Evolutionary conservation across 1,139 yeast species (phyloP), one percentile per base, ranked within the genome.

Genomic region (Geotrichum europaeum): DNA sequence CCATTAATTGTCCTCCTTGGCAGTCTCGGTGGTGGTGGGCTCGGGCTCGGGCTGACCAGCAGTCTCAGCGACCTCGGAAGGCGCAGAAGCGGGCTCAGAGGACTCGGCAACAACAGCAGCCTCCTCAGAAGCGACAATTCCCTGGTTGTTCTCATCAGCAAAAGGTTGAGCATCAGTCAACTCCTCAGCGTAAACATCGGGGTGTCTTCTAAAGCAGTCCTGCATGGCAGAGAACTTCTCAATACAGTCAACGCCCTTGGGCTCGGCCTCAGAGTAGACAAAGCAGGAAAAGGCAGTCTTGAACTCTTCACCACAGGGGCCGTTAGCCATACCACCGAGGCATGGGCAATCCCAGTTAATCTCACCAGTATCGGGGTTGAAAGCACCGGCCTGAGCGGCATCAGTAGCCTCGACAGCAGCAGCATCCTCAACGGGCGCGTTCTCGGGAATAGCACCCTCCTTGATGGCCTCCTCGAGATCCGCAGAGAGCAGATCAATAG

Each of bases 281-380:
- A 95, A 95, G 75, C 99, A 95, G 10, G 97, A 82, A 73, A 95
- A 95, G 0, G 99, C 98, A 62, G 84, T 94, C 79, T 94, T 92
- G 80, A 92, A 94, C 76, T 94, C 97, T 73, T 89, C 96, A 61
- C 99, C 99, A 76, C 99, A 92, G 63, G 99, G 97, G 0, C 99
- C 99, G 66, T 91, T 81, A 52, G 99, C 98, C 98, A 94, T 94
- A 57, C 99, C 99, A 51, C 99, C 99, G 63, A 95, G 80, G 77
- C 99, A 95, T n/a, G 99, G 97, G 75, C 99, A 95, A 72, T 95
- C 99, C 99, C 99, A 95, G 84, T 95, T 94, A 76, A 95, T 95
- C 75, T 94, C 99, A 49, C 99, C 99, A 6, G 99, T 94, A 70
- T 89, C 97, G 55, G 98, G 98, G 76, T 94, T 85, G 77, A 85